Conservation (phyloP, 345 rosid species). For the Camelina neglecta region DNA sequence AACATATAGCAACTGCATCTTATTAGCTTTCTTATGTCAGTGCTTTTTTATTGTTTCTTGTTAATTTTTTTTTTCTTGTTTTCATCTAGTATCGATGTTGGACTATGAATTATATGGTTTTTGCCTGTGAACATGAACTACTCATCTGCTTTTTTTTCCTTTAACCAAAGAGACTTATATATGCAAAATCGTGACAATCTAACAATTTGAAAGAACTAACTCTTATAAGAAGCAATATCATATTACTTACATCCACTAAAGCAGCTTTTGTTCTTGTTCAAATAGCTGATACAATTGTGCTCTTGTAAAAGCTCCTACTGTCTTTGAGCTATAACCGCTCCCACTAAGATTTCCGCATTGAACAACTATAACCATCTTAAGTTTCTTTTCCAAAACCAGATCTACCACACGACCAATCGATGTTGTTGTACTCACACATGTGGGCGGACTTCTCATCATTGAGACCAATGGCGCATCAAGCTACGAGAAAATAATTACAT, state of each 20-base stretch:
- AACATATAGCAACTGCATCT: constrained; percentile 14
- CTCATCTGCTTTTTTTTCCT: not conserved
- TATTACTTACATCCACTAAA: constrained; percentile 31
- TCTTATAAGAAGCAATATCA: constrained; percentile 1
- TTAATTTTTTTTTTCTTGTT: constrained; percentile 6
- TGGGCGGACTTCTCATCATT: constrained; percentile 80
- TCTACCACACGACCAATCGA: constrained; percentile 61
- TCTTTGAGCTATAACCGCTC: constrained; percentile 47
- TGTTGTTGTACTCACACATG: constrained; percentile 61
- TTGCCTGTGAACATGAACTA: constrained; percentile 22
- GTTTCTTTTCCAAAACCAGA: constrained; percentile 63
- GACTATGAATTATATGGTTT: constrained; percentile 18
- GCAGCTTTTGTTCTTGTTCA: constrained; percentile 43
- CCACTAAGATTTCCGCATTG: constrained; percentile 46
- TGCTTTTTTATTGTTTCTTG: constrained; percentile 22
- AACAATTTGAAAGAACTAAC: not conserved
- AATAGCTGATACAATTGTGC: constrained; percentile 53
- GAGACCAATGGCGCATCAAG: constrained; percentile 59
- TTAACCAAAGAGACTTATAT: constrained; percentile 3
- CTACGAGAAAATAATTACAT: constrained; percentile 45
- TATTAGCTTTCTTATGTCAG: constrained; percentile 35
- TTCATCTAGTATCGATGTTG: constrained; percentile 15
- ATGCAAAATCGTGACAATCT: constrained; percentile 21
- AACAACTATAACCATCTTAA: constrained; percentile 67
- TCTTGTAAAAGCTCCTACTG: constrained; percentile 69